A percentile compares a stretch with the other conserved stretches of the same genome.
Evolutionary conservation across 805 yeast species (phyloP).

Genomic region (Lachancea quebecensis): DNA sequence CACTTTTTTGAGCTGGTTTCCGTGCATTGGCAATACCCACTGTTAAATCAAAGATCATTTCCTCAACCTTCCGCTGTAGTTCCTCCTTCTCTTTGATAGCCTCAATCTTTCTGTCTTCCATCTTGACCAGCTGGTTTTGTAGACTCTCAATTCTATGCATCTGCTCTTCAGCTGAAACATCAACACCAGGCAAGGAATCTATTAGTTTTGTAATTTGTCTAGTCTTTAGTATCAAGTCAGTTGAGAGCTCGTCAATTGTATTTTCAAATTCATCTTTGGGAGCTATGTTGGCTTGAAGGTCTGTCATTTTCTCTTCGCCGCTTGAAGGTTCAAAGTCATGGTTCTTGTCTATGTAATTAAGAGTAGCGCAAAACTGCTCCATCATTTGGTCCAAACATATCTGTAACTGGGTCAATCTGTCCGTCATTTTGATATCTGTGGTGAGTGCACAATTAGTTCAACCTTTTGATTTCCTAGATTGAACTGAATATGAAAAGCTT

Average conservation of each 20-base stretch:
- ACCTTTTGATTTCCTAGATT: neutral
- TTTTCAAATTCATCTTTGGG: constrained; percentile 38
- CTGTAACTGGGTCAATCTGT: constrained; percentile 84
- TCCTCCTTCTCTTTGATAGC: constrained; percentile 60
- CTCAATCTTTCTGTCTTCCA: constrained; percentile 50
- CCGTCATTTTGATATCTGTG: constrained; percentile 49
- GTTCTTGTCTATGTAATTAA: constrained; percentile 71
- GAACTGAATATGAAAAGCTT: neutral
- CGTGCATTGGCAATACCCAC: constrained; percentile 34
- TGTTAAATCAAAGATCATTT: constrained; percentile 47
- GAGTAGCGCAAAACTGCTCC: constrained; percentile 73
- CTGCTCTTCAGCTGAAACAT: constrained; percentile 72
- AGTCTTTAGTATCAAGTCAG: constrained; percentile 78
- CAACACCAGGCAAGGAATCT: constrained; percentile 88
- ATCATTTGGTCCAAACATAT: constrained; percentile 73
- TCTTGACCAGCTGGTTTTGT: constrained; percentile 51
- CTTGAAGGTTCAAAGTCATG: constrained; percentile 50
- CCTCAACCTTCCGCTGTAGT: constrained; percentile 55
- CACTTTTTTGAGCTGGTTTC: constrained; percentile 5
- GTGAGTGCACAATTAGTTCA: neutral
- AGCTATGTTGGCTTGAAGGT: constrained; percentile 51
- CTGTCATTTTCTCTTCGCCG: constrained; percentile 51
- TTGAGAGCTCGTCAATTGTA: constrained; percentile 68
- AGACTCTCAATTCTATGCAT: constrained; percentile 54
- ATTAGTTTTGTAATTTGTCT: constrained; percentile 81